Base-by-base conservation (phyloP, 1,284 basidiomycete genomes). In the Volvariella surrecta region DNA sequence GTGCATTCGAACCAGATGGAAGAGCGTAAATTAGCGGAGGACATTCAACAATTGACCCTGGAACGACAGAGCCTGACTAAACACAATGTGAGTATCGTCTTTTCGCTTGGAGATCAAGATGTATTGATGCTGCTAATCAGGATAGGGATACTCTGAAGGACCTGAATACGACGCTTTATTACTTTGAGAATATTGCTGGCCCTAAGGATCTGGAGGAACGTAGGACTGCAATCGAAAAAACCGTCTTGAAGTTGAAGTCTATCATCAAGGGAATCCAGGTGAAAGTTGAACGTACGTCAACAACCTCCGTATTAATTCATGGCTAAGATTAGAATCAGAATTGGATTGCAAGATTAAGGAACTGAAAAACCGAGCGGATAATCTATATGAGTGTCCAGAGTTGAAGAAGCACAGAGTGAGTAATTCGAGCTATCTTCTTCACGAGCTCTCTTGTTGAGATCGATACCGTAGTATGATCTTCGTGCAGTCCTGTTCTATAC, bases 401-500 rank as follows among this genome's bases (percentile, higher is more conserved):
- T 56, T 88, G 31, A 74, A 79, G 51, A 62, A 71, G 40, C 66
- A 73, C 52, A 70, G 69, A 49, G 85, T 77, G 47, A 32, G 76
- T 63, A 37, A n/a, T 17, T 43, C 8, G 38, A 16, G 18, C n/a
- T n/a, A n/a, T n/a, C n/a, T n/a, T n/a, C n/a, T n/a, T n/a, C n/a
- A n/a, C 8, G 43, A 10, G 3, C 22, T 31, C 13, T 21, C 28
- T 28, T 40, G 37, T 17, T 4, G 15, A 28, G 7, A 31, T 37
- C 11, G 19, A n/a, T 21, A 37, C 10, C 35, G 2, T 43, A 88
- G 85, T 89, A 88, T 53, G 82, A 88, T 49, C 71, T 89, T 18
- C 79, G 82, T 3, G 78, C 72, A 8, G 84, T 88, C 1, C 66
- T 89, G 15, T 67, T 85, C 32, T 81, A 88, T 52, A 83, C 82